Percentiles rank a stretch among this genome's conserved stretches.
Evolutionary conservation across 2,329 filamentous ascomycete species (phyloP).

Genomic region (Sphaerulina musiva): DNA sequence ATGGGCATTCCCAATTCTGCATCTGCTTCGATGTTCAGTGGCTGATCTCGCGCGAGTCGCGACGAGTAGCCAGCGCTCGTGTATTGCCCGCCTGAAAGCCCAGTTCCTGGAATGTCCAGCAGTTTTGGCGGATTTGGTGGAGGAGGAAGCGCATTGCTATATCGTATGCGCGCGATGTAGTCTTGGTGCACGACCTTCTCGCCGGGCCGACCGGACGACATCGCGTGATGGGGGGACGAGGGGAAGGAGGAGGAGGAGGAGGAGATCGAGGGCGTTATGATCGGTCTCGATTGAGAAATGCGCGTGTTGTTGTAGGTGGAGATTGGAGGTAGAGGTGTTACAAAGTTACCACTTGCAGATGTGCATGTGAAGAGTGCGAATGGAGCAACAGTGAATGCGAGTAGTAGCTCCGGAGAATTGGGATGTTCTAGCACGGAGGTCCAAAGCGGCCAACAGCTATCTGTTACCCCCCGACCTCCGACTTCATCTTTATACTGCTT

Average conservation of each 20-base stretch:
- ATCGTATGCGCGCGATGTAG: conserved; percentile 92
- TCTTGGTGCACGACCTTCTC: conserved; percentile 66
- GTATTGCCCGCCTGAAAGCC: conserved; percentile 78
- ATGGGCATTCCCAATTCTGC: conserved; percentile 97
- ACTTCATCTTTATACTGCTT: too few relatives aligned
- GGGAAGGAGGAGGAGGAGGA: not conserved
- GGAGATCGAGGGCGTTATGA: not conserved
- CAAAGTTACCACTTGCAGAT: not conserved
- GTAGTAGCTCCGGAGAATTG: too few relatives aligned
- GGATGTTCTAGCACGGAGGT: too few relatives aligned
- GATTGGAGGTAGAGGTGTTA: not conserved
- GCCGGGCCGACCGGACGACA: conserved; percentile 27
- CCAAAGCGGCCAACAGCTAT: too few relatives aligned
- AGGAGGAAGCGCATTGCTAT: conserved; percentile 90
- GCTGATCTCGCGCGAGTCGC: conserved; percentile 80
- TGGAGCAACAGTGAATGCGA: not conserved
- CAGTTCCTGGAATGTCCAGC: conserved; percentile 91
- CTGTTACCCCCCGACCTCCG: too few relatives aligned
- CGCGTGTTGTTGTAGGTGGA: not conserved
- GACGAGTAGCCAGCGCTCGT: conserved; percentile 86
- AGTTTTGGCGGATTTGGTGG: conserved; percentile 93
- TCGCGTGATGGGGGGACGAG: conserved; percentile 1
- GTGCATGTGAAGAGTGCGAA: not conserved
- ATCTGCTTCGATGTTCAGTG: conserved; percentile 93
- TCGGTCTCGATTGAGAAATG: not conserved